These are phyloP conservation scores for Glutinoglossum americanum DNA, from an alignment of 495 filamentous ascomycete genomes.

Conservation along the genomic window DNA sequence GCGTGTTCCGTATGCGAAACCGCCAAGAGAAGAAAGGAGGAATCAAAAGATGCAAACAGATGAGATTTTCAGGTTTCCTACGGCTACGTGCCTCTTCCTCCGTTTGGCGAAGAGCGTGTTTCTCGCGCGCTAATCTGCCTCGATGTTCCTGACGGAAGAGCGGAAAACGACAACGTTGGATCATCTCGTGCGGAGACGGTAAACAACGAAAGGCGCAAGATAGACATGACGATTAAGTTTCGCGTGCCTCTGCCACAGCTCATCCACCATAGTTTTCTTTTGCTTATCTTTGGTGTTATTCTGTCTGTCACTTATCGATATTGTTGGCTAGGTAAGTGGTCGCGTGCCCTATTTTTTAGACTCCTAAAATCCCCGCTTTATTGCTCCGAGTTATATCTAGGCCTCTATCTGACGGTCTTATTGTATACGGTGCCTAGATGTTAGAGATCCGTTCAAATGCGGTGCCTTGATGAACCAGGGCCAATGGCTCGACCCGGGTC, in stretches of 20 bases:
- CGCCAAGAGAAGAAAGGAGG: too few relatives aligned
- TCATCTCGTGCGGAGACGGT: neutral
- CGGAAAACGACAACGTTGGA: neutral
- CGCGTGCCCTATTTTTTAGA: neutral
- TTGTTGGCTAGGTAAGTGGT: constrained; percentile 16
- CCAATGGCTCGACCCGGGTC: constrained; percentile 26
- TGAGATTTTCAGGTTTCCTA: too few relatives aligned
- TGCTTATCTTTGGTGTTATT: constrained; percentile 10
- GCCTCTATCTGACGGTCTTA: neutral
- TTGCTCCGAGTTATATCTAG: neutral
- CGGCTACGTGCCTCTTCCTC: too few relatives aligned
- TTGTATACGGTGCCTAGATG: constrained; percentile 16
- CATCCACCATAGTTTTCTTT: neutral
- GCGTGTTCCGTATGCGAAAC: too few relatives aligned
- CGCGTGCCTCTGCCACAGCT: neutral
- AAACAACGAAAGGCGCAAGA: neutral
- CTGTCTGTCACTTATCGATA: constrained; percentile 12
- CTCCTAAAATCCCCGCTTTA: neutral
- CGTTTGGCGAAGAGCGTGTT: too few relatives aligned
- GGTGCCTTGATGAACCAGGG: constrained; percentile 29
- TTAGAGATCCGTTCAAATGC: constrained; percentile 32
- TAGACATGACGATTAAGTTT: neutral
- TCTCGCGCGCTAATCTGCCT: neutral
- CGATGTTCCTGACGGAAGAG: neutral
- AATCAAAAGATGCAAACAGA: too few relatives aligned